Evolutionary conservation across 108 stramenopile genomes (phyloP).

Genomic region (Nitzschia sp.): DNA sequence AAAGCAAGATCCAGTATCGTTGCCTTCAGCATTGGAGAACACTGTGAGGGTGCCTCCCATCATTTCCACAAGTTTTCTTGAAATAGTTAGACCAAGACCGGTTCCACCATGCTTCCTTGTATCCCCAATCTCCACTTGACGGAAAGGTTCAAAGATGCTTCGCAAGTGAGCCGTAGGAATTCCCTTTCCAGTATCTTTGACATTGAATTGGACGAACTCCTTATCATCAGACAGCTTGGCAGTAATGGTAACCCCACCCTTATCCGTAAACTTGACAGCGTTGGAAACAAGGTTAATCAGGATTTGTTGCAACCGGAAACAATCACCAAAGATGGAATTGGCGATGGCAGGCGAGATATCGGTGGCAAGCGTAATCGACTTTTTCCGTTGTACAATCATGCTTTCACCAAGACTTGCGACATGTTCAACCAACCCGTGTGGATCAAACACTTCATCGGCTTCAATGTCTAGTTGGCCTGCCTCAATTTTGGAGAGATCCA

Average conservation of each 20-base stretch:
- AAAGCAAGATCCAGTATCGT: conserved; percentile 9
- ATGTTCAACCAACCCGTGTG: conserved; percentile 8
- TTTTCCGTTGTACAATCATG: conserved; percentile 13
- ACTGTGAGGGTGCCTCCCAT: conserved; percentile 21
- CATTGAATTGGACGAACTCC: conserved; percentile 21
- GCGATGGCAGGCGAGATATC: background rate
- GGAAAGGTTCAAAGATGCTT: conserved; percentile 34
- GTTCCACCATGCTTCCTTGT: conserved; percentile 28
- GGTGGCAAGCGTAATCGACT: conserved; percentile 10
- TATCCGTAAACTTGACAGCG: conserved; percentile 42
- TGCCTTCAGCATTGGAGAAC: background rate
- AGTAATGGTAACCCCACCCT: conserved; percentile 8
- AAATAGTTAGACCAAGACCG: conserved; percentile 28
- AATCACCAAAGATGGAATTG: conserved; percentile 14
- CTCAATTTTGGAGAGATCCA: conserved; percentile 61
- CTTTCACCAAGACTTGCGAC: conserved; percentile 2
- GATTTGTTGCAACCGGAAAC: conserved; percentile 30
- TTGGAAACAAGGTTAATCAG: conserved; percentile 35
- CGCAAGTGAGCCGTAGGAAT: conserved; percentile 27
- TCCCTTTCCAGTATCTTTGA: conserved; percentile 36
- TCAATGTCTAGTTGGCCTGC: conserved; percentile 35
- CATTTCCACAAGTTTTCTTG: conserved; percentile 22
- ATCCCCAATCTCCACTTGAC: conserved; percentile 24
- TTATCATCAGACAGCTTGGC: conserved; percentile 5
- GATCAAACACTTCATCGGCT: conserved; percentile 5